These are phyloP conservation scores for Lipomyces spencermartinsiae DNA, from an alignment of 805 yeast genomes.

Conservation along the genomic window DNA sequence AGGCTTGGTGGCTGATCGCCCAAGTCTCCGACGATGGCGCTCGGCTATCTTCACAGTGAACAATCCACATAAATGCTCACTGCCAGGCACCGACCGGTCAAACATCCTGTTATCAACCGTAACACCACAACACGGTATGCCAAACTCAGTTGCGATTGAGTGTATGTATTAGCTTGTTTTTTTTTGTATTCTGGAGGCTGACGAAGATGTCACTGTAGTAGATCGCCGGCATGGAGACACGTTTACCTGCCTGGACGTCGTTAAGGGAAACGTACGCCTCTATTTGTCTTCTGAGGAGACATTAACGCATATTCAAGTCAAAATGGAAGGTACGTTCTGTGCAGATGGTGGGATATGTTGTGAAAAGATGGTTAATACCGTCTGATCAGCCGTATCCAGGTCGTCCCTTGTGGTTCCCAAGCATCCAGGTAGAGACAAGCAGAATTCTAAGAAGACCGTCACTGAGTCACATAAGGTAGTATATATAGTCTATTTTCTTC, in stretches of 20 bases:
- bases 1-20: no score
- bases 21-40: no score
- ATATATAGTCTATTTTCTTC: not conserved
- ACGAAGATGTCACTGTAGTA: conserved; percentile 18
- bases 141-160: conserved; percentile 23
- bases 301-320: conserved; percentile 42
- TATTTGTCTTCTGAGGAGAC: conserved; percentile 40
- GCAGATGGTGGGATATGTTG: not conserved
- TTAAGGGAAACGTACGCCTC: conserved; percentile 41
- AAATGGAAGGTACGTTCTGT: conserved; percentile 43
- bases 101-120: not conserved
- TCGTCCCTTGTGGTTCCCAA: conserved; percentile 40
- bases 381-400: conserved; percentile 36
- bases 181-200: not conserved
- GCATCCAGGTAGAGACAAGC: conserved; percentile 14
- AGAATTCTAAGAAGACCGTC: conserved; percentile 27
- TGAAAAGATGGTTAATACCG: not conserved
- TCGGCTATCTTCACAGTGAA: no score
- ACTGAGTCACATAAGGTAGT: conserved; percentile 39
- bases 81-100: no score
- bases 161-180: conserved; percentile 14
- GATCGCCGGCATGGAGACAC: conserved; percentile 31
- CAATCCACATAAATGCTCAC: no score
- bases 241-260: conserved; percentile 41
- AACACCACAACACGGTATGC: conserved; percentile 15